These are phyloP conservation scores for Microsporum canis DNA, from an alignment of 2,329 filamentous ascomycete species.

Conservation along the genomic window DNA sequence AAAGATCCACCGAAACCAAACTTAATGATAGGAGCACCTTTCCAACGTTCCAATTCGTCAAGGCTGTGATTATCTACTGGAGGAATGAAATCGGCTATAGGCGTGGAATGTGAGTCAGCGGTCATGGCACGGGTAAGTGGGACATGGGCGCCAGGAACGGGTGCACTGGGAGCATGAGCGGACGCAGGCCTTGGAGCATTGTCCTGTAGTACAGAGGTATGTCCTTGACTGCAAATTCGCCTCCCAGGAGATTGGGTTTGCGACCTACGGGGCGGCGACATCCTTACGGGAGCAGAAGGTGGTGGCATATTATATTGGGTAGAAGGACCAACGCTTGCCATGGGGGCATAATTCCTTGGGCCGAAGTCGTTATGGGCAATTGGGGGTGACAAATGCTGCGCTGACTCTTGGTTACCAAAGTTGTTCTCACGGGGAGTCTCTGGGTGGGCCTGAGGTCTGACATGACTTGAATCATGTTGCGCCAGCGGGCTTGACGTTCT, in stretches of 20 bases:
- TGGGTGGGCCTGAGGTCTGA: not conserved
- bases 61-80: conserved; percentile 47
- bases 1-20: conserved; percentile 82
- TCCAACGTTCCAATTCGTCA: conserved; percentile 82
- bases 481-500: conserved; percentile 55
- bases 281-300: conserved; percentile 12
- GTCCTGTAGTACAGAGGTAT: conserved; percentile 34
- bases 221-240: conserved; percentile 39
- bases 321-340: not conserved
- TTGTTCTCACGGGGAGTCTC: not conserved
- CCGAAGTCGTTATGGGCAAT: not conserved
- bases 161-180: conserved; percentile 35
- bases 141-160: conserved; percentile 22
- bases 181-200: conserved; percentile 45
- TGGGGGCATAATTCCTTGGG: not conserved
- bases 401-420: not conserved
- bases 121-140: conserved; percentile 10
- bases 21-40: conserved; percentile 70
- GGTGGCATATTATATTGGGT: not conserved
- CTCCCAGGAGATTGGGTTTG: conserved; percentile 51
- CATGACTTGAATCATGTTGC: conserved; percentile 28
- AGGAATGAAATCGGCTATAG: conserved; percentile 44
- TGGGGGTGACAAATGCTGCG: not conserved
- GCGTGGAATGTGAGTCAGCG: conserved; percentile 33
- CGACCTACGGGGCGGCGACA: conserved; percentile 38